Evolutionary conservation across 2,329 filamentous ascomycete species (phyloP).

Genomic region (Rutstroemia sydowiana): DNA sequence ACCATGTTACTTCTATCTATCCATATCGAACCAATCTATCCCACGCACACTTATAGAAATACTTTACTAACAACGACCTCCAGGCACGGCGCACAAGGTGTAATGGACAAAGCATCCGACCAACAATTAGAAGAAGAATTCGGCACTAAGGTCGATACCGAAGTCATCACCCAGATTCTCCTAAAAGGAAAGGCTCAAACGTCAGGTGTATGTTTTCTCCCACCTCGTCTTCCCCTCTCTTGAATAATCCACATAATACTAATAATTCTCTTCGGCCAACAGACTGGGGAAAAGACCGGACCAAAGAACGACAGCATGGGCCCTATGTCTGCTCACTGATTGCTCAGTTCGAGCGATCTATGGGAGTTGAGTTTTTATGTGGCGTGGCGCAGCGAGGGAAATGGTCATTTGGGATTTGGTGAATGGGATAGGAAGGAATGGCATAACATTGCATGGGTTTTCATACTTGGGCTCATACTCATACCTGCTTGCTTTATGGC

Average conservation of each 20-base stretch:
- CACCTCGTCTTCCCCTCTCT: neutral
- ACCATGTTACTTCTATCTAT: too few species aligned
- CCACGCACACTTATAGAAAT: too few species aligned
- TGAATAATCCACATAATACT: conserved; percentile 8
- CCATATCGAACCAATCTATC: too few species aligned
- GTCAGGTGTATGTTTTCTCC: conserved; percentile 39
- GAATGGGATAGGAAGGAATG: conserved; percentile 3
- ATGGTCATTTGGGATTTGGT: neutral
- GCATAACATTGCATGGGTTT: neutral
- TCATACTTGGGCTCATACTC: neutral
- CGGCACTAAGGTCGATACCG: conserved; percentile 70
- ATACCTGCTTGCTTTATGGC: neutral
- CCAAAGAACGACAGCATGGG: conserved; percentile 29
- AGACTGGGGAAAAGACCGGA: conserved; percentile 31
- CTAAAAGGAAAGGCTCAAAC: conserved; percentile 66
- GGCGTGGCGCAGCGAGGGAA: too few species aligned
- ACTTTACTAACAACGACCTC: neutral
- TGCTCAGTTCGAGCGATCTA: too few species aligned
- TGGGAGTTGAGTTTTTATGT: too few species aligned
- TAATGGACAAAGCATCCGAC: conserved; percentile 69
- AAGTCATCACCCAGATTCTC: conserved; percentile 74
- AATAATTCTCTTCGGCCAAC: conserved; percentile 10
- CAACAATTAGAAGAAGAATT: conserved; percentile 76
- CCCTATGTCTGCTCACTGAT: conserved; percentile 23
- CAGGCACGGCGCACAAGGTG: conserved; percentile 81